Evolutionary conservation across 176 grass and related monocot species (phyloP).

Genomic region (Panicum miliaceum): DNA sequence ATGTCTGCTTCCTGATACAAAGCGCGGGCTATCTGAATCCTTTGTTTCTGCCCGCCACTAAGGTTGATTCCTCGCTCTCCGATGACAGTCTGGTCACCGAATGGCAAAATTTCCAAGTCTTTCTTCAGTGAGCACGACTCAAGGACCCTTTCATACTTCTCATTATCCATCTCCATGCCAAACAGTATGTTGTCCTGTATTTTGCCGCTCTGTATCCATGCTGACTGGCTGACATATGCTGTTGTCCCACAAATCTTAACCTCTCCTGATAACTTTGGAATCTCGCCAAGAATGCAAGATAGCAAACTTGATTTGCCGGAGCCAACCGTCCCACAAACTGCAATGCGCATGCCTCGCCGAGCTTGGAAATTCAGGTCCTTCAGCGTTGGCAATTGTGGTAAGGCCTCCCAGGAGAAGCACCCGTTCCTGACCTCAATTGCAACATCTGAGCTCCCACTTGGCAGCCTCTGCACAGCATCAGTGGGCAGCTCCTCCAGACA

Average conservation of each 20-base stretch:
- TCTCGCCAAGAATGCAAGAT: constrained; percentile 61
- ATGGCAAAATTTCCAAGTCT: constrained; percentile 56
- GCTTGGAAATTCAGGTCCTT: constrained; percentile 57
- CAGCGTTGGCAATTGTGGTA: constrained; percentile 34
- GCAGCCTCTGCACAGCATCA: constrained; percentile 43
- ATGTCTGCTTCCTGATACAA: constrained; percentile 53
- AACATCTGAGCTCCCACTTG: constrained; percentile 45
- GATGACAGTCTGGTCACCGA: constrained; percentile 49
- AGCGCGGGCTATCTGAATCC: constrained; percentile 62
- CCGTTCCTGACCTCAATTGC: constrained; percentile 55
- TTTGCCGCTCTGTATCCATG: constrained; percentile 61
- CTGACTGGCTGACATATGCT: constrained; percentile 56
- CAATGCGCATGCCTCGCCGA: constrained; percentile 44
- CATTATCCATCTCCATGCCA: constrained; percentile 45
- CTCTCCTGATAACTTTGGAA: constrained; percentile 53
- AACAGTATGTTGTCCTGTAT: constrained; percentile 63
- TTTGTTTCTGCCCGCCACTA: constrained; percentile 54
- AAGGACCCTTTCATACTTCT: constrained; percentile 49
- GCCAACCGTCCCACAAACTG: constrained; percentile 52
- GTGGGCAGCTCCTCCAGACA: constrained; percentile 52
- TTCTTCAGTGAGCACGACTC: constrained; percentile 48
- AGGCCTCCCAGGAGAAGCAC: constrained; percentile 50
- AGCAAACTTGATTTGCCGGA: constrained; percentile 58
- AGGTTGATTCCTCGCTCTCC: constrained; percentile 61
- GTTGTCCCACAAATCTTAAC: constrained; percentile 47